Conservation (phyloP, 2,329 filamentous ascomycete genomes). For the Drechslerella stenobrocha region DNA sequence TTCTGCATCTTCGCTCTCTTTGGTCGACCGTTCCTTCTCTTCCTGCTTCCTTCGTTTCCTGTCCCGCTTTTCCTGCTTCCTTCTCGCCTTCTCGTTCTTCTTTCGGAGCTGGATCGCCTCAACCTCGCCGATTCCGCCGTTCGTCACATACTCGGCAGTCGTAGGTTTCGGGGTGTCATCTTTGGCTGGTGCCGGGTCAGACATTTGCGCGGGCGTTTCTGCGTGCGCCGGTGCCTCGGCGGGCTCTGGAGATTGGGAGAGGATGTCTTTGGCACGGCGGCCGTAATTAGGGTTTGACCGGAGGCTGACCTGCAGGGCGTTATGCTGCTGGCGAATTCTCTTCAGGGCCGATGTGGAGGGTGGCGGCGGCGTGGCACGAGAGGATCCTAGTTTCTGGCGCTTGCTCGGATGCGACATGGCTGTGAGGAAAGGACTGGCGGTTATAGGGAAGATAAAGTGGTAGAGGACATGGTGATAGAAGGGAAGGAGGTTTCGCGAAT, state of each 20-base stretch:
- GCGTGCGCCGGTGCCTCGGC: conserved; percentile 2
- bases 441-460: too few relatives aligned
- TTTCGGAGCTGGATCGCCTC: conserved; percentile 36
- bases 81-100: conserved; percentile 44
- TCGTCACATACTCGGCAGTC: conserved; percentile 7
- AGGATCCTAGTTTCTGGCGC: conserved; percentile 17
- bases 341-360: conserved; percentile 22
- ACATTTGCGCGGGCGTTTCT: not conserved
- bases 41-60: conserved; percentile 21
- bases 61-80: conserved; percentile 22
- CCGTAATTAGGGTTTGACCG: conserved; percentile 33
- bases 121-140: conserved; percentile 29
- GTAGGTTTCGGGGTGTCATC: not conserved
- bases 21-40: not conserved
- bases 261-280: conserved; percentile 22
- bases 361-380: not conserved
- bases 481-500: too few relatives aligned
- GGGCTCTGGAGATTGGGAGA: conserved; percentile 35
- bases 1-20: conserved; percentile 23
- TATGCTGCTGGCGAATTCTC: conserved; percentile 20
- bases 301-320: conserved; percentile 26
- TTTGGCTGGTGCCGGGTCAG: not conserved
- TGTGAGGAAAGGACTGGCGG: not conserved
- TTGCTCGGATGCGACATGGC: conserved; percentile 37
- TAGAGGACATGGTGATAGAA: too few relatives aligned